Conservation (phyloP, 371 early-diverging fungal genomes). For the Rozella allomycis region DNA sequence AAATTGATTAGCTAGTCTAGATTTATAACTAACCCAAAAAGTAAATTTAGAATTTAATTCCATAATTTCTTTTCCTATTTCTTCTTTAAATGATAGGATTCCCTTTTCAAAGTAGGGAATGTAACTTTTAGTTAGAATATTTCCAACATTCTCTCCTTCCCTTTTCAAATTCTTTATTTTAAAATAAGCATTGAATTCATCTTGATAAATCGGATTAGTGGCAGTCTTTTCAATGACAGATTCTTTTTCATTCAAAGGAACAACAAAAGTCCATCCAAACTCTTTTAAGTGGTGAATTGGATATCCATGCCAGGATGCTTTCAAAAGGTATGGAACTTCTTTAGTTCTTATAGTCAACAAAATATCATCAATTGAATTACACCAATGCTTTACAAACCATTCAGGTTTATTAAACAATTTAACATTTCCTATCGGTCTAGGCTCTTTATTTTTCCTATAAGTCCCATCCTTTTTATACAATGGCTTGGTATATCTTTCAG, state of each 20-base stretch:
- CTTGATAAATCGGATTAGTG: constrained; percentile 3
- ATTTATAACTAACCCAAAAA: constrained; percentile 84
- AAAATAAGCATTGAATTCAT: constrained; percentile 19
- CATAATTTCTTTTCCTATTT: constrained; percentile 53
- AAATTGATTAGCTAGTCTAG: no score
- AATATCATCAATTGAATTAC: constrained; percentile 22
- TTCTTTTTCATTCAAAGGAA: not conserved
- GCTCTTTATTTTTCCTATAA: no score
- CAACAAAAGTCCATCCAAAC: not conserved
- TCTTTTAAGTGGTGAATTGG: constrained; percentile 43
- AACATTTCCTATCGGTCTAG: not conserved
- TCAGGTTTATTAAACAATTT: constrained; percentile 39
- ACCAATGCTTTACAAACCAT: constrained; percentile 70
- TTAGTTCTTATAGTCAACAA: constrained; percentile 46
- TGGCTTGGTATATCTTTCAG: constrained; percentile 16
- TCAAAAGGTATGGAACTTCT: constrained; percentile 54
- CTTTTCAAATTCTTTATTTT: constrained; percentile 76
- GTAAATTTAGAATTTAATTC: constrained; percentile 52
- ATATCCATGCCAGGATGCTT: constrained; percentile 56
- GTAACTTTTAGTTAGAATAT: constrained; percentile 62
- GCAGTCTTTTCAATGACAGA: constrained; percentile 1
- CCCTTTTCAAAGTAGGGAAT: constrained; percentile 53
- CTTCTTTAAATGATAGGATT: constrained; percentile 40
- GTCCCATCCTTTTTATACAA: constrained; percentile 11
- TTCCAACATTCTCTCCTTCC: constrained; percentile 54